phyloP scores from a whole-genome alignment of 495 filamentous ascomycete species.

The Annulohypoxylon maeteangense region DNA sequence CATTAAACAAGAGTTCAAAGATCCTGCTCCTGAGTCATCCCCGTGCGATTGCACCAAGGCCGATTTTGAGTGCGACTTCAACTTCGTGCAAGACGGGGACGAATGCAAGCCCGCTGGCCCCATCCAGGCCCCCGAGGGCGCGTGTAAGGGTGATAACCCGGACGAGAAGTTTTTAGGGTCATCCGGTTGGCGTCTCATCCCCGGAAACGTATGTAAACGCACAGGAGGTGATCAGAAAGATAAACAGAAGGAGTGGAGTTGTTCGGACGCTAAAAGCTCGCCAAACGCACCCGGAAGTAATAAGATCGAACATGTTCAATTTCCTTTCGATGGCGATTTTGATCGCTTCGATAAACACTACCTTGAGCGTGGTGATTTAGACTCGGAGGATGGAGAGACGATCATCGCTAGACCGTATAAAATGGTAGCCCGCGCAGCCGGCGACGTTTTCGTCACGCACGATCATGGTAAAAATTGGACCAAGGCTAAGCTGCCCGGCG shows the following conservation, averaged over 20 bases:
- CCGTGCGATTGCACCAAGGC: constrained; percentile 80
- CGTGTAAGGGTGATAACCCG: constrained; percentile 70
- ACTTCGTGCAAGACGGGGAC: constrained; percentile 72
- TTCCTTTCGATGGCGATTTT: constrained; percentile 65
- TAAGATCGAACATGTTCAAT: constrained; percentile 66
- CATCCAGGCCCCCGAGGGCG: constrained; percentile 67
- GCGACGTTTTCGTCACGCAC: constrained; percentile 74
- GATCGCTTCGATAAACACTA: constrained; percentile 76
- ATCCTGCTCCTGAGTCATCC: constrained; percentile 70
- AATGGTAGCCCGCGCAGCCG: constrained; percentile 16
- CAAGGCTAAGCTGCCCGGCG: constrained; percentile 63
- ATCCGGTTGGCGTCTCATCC: constrained; percentile 92
- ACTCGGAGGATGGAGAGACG: constrained; percentile 76
- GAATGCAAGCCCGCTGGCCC: constrained; percentile 66
- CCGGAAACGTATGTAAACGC: constrained; percentile 84
- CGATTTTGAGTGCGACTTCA: constrained; percentile 96
- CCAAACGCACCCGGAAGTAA: constrained; percentile 63
- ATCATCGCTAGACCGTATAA: constrained; percentile 79
- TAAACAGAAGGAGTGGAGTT: constrained; percentile 67
- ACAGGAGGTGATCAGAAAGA: constrained; percentile 66
- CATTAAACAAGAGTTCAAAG: constrained; percentile 84
- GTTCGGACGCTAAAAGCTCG: constrained; percentile 55
- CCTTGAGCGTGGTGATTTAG: constrained; percentile 79
- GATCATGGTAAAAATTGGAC: constrained; percentile 90
- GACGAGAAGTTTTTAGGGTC: constrained; percentile 79